Conservation (phyloP, 257 asterid genomes). For the Jaltomata sinuosa region DNA sequence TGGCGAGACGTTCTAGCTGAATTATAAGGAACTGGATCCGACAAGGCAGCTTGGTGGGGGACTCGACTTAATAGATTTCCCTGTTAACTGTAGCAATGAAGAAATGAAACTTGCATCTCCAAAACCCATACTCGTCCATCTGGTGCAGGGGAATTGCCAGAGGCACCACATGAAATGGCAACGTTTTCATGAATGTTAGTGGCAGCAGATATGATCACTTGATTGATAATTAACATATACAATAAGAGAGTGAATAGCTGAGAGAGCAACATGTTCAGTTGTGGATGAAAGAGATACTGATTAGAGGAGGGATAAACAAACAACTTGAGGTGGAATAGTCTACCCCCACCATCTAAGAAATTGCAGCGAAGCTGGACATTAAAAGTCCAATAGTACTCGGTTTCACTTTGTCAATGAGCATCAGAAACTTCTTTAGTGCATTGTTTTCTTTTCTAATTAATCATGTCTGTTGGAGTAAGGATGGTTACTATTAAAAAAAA, state of each 20-base stretch:
- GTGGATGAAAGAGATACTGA: background rate
- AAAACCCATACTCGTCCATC: constrained; percentile 47
- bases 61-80: constrained; percentile 32
- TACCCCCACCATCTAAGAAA: background rate
- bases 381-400: background rate
- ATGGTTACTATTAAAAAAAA: too few relatives aligned
- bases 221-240: constrained; percentile 3
- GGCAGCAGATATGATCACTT: constrained; percentile 10
- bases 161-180: constrained; percentile 52
- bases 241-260: background rate
- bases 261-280: background rate
- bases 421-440: too few relatives aligned
- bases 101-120: constrained; percentile 26
- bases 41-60: background rate
- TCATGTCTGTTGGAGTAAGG: too few relatives aligned
- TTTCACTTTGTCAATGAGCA: background rate
- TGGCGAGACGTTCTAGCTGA: constrained; percentile 22
- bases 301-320: background rate
- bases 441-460: too few relatives aligned
- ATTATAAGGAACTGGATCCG: constrained; percentile 5
- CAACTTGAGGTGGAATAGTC: background rate
- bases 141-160: constrained; percentile 19
- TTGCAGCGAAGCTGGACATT: background rate
- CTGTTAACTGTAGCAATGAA: constrained; percentile 26
- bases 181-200: constrained; percentile 9